Percentiles rank a stretch among this genome's conserved stretches.
phyloP scores from a whole-genome alignment of 352 stramenopile genomes.

The Aphanomyces cochlioides region DNA sequence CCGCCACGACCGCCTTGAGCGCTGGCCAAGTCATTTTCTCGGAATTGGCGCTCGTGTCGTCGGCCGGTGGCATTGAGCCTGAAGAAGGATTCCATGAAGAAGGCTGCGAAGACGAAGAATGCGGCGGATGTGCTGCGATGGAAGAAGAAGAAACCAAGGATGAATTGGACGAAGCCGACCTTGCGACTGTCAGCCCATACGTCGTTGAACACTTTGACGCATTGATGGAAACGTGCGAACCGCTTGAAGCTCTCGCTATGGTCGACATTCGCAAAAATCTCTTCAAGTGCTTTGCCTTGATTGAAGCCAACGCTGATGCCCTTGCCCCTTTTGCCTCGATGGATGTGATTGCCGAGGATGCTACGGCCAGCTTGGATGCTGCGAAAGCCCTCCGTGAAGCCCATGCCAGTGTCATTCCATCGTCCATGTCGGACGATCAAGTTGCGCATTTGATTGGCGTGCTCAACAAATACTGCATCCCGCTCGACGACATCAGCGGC shows the following conservation, averaged over 20 bases:
- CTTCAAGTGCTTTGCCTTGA: slow-evolving; percentile 26
- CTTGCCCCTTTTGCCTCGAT: neutral
- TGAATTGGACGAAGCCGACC: slow-evolving; percentile 12
- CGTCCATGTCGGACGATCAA: slow-evolving; percentile 54
- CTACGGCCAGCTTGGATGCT: slow-evolving; percentile 41
- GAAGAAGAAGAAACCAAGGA: neutral
- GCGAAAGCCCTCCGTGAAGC: slow-evolving; percentile 46
- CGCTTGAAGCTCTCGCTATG: neutral
- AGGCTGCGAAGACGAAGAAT: slow-evolving; percentile 25
- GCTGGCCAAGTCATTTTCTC: slow-evolving; percentile 70
- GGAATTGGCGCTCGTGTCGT: slow-evolving; percentile 61
- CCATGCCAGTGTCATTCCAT: slow-evolving; percentile 51
- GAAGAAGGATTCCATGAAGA: slow-evolving; percentile 31
- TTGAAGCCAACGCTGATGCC: slow-evolving; percentile 30
- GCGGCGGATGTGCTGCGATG: slow-evolving; percentile 13
- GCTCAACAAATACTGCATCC: slow-evolving; percentile 72
- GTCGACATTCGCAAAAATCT: slow-evolving; percentile 25
- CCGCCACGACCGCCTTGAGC: slow-evolving; percentile 37
- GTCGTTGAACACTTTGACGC: slow-evolving; percentile 14
- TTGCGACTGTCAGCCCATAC: neutral
- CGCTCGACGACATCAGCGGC: slow-evolving; percentile 66
- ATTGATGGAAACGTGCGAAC: slow-evolving; percentile 13
- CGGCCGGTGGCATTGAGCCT: slow-evolving; percentile 52
- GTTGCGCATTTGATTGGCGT: slow-evolving; percentile 65
- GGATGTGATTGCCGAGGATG: slow-evolving; percentile 42